These are phyloP conservation scores for Pseudotsuga menziesii DNA, from an alignment of 75 land plant genomes.

Conservation along the genomic window DNA sequence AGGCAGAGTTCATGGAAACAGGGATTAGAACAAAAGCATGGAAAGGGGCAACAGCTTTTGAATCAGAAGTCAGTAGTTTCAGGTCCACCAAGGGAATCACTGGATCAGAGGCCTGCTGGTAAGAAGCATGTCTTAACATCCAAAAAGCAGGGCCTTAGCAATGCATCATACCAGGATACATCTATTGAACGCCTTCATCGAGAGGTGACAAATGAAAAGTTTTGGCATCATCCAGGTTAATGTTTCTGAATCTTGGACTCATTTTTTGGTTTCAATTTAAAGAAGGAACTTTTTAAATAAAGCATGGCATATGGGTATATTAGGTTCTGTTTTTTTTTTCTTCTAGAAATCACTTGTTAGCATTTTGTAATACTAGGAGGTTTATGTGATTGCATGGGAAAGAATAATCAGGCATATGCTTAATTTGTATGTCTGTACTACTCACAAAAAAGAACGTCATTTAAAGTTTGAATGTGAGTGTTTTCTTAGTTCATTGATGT, in stretches of 20 bases:
- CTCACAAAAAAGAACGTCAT: too few species aligned
- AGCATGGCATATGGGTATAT: too few species aligned
- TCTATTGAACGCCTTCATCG: slow-evolving; percentile 95
- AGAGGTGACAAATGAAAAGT: slow-evolving; percentile 90
- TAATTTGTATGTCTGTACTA: too few species aligned
- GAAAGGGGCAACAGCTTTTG: slow-evolving; percentile 18
- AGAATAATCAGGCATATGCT: too few species aligned
- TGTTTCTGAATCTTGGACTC: not conserved
- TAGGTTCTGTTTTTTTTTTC: too few species aligned
- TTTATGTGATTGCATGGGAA: too few species aligned
- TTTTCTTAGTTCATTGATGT: too few species aligned
- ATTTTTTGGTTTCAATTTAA: not conserved
- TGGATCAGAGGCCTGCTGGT: slow-evolving; percentile 42
- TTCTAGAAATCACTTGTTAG: too few species aligned
- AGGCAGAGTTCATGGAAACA: slow-evolving; percentile 62
- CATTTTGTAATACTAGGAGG: too few species aligned
- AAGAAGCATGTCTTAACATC: slow-evolving; percentile 47
- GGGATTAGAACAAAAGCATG: slow-evolving; percentile 28
- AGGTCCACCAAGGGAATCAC: slow-evolving; percentile 19
- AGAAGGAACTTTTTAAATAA: too few species aligned
- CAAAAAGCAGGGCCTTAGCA: slow-evolving; percentile 27
- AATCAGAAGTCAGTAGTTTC: slow-evolving; percentile 22
- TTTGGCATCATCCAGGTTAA: slow-evolving; percentile 96
- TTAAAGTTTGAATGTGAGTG: too few species aligned
- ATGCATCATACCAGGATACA: slow-evolving; percentile 58